A percentile compares a stretch with the other conserved stretches of the same genome.
Conservation (phyloP, 192 early-diverging fungal genomes). For the Phycomyces blakesleeanus region DNA sequence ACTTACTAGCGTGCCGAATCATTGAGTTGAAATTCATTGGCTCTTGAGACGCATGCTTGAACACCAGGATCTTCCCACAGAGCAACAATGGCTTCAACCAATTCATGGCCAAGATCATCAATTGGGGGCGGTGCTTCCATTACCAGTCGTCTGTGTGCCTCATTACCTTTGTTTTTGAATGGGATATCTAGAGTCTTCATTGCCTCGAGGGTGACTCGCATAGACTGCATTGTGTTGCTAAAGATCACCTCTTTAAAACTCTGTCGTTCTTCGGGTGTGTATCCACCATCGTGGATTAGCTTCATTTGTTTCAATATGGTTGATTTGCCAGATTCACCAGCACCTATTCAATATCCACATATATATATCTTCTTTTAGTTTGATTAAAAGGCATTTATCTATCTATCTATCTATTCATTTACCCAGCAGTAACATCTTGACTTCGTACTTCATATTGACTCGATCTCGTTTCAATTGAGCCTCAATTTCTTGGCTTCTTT, state of each 20-base stretch:
- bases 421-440: conserved; percentile 95
- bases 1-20: conserved; percentile 92
- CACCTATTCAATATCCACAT: conserved; percentile 61
- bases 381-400: conserved; percentile 9
- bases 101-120: conserved; percentile 77
- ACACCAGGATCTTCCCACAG: conserved; percentile 87
- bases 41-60: conserved; percentile 74
- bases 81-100: conserved; percentile 73
- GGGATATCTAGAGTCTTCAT: conserved; percentile 84
- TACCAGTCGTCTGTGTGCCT: conserved; percentile 68
- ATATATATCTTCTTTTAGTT: too few relatives aligned
- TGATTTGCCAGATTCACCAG: conserved; percentile 96
- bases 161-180: conserved; percentile 65
- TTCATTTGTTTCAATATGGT: conserved; percentile 99
- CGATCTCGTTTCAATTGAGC: conserved; percentile 82
- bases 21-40: conserved; percentile 92
- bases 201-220: conserved; percentile 93
- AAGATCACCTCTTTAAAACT: conserved; percentile 96
- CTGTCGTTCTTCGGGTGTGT: conserved; percentile 83
- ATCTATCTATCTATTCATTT: conserved; percentile 16
- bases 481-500: conserved; percentile 88
- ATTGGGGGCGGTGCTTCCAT: conserved; percentile 82
- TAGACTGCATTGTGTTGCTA: conserved; percentile 92
- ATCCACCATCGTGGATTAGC: conserved; percentile 94
- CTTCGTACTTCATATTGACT: conserved; percentile 77